Conservation (phyloP, 2,329 filamentous ascomycete species). For the Anthostomella pinea region DNA sequence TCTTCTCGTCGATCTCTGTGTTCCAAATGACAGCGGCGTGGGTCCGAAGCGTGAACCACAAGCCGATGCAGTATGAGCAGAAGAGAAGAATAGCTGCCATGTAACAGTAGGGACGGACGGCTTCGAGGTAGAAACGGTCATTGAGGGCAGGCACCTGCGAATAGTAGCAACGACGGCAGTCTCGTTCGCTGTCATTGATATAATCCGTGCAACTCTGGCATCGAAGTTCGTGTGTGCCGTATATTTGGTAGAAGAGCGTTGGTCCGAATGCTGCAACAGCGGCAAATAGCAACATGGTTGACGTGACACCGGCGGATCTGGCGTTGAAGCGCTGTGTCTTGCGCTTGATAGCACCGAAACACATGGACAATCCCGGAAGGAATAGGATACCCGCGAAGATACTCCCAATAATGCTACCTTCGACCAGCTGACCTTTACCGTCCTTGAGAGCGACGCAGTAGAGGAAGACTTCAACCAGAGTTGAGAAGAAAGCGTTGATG, state of each 20-base stretch:
- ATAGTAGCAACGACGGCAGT: slow-evolving; percentile 93
- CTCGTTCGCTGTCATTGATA: slow-evolving; percentile 49
- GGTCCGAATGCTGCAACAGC: slow-evolving; percentile 94
- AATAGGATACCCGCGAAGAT: slow-evolving; percentile 97
- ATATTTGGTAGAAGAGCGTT: slow-evolving; percentile 97
- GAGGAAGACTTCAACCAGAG: slow-evolving; percentile 93
- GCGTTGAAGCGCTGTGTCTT: slow-evolving; percentile 99
- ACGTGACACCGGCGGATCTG: slow-evolving; percentile 91
- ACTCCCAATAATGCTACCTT: slow-evolving; percentile 95
- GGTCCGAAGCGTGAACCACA: slow-evolving; percentile 93
- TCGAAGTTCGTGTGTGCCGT: slow-evolving; percentile 93
- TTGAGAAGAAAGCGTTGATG: slow-evolving; percentile 98
- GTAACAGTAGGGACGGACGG: slow-evolving; percentile 91
- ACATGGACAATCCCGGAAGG: slow-evolving; percentile 94
- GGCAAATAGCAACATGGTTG: slow-evolving; percentile 95
- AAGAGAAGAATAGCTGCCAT: slow-evolving; percentile 83
- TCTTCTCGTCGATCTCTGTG: slow-evolving; percentile 76
- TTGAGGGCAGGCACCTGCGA: slow-evolving; percentile 80
- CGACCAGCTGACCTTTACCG: slow-evolving; percentile 88
- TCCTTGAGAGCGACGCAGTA: slow-evolving; percentile 93
- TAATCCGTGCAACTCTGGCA: slow-evolving; percentile 65
- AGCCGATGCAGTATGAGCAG: slow-evolving; percentile 86
- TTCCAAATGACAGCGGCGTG: slow-evolving; percentile 98
- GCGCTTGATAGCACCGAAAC: slow-evolving; percentile 93
- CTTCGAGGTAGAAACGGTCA: slow-evolving; percentile 85